phyloP scores from a whole-genome alignment of 23 red algal species.

The Cyanidioschyzon merolae region DNA sequence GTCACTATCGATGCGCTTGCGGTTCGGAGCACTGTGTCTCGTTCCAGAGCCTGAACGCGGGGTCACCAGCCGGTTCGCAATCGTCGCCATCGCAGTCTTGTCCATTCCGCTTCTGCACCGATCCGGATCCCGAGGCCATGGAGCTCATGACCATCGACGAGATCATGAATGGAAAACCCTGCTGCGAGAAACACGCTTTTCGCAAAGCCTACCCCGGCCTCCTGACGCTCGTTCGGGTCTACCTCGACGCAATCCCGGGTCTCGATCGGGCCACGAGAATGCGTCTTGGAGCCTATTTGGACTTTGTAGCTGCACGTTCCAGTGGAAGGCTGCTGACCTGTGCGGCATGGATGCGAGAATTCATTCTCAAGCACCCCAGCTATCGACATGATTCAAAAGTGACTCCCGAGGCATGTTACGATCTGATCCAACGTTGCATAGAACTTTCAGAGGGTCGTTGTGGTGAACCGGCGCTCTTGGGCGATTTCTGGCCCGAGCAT shows the following conservation, averaged over 20 bases:
- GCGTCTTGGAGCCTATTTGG: conserved; percentile 55
- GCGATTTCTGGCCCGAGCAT: conserved; percentile 38
- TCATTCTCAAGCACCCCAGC: conserved; percentile 49
- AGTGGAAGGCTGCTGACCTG: conserved; percentile 52
- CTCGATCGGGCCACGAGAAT: conserved; percentile 33
- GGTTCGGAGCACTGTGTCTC: conserved; percentile 42
- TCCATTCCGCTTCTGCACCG: conserved; percentile 22
- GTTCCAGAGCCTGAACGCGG: background rate
- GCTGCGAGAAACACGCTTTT: conserved; percentile 11
- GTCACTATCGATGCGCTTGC: conserved; percentile 65
- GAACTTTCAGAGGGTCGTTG: conserved; percentile 50
- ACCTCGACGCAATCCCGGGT: conserved; percentile 63
- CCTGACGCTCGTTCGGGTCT: conserved; percentile 73
- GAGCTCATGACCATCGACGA: conserved; percentile 77
- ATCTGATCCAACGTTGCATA: conserved; percentile 48
- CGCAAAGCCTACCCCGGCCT: conserved; percentile 69
- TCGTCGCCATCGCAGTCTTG: background rate
- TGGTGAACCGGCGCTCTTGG: conserved; percentile 47
- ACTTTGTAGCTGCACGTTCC: conserved; percentile 73
- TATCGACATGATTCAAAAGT: conserved; percentile 67
- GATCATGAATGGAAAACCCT: conserved; percentile 88
- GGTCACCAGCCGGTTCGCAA: background rate
- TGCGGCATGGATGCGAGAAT: conserved; percentile 68
- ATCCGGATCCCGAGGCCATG: conserved; percentile 52
- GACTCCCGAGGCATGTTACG: conserved; percentile 45